Evolutionary conservation across 805 yeast genomes (phyloP).

Genomic region (Saccharomycopsis synnaedendra): DNA sequence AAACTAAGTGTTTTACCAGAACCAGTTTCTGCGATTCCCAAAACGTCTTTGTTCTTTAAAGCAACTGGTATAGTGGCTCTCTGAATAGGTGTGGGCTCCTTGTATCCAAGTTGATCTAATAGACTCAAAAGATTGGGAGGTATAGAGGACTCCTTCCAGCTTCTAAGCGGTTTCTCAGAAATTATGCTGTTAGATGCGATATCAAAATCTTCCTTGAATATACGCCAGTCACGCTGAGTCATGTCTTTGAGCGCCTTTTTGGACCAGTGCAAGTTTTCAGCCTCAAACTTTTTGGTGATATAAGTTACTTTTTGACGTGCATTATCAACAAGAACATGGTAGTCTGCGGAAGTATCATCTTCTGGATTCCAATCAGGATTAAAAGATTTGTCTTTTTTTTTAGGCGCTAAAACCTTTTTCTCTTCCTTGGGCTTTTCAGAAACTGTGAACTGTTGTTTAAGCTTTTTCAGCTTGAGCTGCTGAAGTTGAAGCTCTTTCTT

Average conservation of each 20-base stretch:
- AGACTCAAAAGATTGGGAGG: slow-evolving; percentile 30
- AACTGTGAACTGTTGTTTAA: not conserved
- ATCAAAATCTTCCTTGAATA: slow-evolving; percentile 65
- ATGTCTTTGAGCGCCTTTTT: slow-evolving; percentile 51
- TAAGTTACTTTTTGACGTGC: not conserved
- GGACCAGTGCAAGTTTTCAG: slow-evolving; percentile 43
- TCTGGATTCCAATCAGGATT: slow-evolving; percentile 57
- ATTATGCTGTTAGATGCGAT: slow-evolving; percentile 42
- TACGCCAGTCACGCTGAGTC: slow-evolving; percentile 85
- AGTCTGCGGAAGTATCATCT: slow-evolving; percentile 51
- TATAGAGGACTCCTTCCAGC: slow-evolving; percentile 58
- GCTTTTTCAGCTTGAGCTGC: slow-evolving; percentile 6
- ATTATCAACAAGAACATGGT: slow-evolving; percentile 25
- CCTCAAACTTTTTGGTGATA: not conserved
- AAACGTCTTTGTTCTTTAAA: slow-evolving; percentile 45
- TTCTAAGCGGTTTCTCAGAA: slow-evolving; percentile 46
- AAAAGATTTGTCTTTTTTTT: slow-evolving; percentile 29
- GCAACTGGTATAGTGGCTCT: slow-evolving; percentile 77
- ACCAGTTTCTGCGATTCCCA: slow-evolving; percentile 95
- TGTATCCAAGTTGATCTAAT: slow-evolving; percentile 31
- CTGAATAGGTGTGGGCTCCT: slow-evolving; percentile 82
- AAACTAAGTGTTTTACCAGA: slow-evolving; percentile 90
- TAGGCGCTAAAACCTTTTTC: not conserved
- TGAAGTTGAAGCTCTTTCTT: slow-evolving; percentile 5
- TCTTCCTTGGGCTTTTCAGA: too few relatives aligned